Conservation (phyloP, 768 basidiomycete species). For the Dendrothele bispora region DNA sequence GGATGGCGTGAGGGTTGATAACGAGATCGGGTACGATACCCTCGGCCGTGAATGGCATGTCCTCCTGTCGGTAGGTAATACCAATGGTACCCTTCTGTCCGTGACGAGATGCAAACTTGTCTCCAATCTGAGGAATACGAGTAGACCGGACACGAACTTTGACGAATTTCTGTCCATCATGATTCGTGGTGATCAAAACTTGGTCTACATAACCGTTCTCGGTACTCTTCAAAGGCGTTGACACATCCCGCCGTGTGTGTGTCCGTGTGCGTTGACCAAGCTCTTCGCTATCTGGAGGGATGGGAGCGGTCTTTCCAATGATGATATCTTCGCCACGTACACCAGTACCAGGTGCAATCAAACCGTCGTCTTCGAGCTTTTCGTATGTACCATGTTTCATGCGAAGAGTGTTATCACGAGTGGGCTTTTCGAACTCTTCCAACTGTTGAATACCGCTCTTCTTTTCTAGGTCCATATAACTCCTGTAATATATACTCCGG, state of each 20-base stretch:
- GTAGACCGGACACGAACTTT: constrained; percentile 96
- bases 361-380: constrained; percentile 94
- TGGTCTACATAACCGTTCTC: constrained; percentile 98
- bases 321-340: constrained; percentile 98
- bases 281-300: constrained; percentile 96
- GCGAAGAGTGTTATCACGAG: constrained; percentile 86
- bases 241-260: constrained; percentile 94
- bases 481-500: constrained; percentile 97
- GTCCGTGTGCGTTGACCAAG: constrained; percentile 92
- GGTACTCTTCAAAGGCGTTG: constrained; percentile 96
- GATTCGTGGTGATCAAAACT: constrained; percentile 94
- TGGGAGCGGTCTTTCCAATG: constrained; percentile 97
- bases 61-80: constrained; percentile 99
- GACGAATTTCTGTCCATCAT: constrained; percentile 96
- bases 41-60: constrained; percentile 98
- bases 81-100: constrained; percentile 99
- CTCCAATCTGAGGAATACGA: constrained; percentile 95
- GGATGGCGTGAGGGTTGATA: constrained; percentile 99
- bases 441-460: constrained; percentile 88
- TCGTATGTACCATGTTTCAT: constrained; percentile 99
- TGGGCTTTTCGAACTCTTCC: constrained; percentile 97
- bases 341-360: constrained; percentile 94
- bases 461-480: constrained; percentile 99
- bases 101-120: constrained; percentile 99
- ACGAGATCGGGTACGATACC: constrained; percentile 96